phyloP scores from a whole-genome alignment of 345 rosid species.

The Syzygium aqueum region DNA sequence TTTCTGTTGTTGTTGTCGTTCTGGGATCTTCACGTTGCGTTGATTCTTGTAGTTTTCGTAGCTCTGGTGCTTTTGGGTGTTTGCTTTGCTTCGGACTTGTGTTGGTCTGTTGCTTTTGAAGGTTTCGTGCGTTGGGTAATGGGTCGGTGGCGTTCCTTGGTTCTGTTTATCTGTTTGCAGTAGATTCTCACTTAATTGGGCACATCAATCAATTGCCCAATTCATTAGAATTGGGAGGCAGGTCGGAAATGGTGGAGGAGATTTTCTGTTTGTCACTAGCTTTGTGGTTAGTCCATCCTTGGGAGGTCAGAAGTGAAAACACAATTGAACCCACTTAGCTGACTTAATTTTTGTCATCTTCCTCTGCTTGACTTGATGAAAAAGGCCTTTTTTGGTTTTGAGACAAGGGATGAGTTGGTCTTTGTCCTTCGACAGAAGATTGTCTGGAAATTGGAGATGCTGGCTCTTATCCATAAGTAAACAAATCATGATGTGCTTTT shows the following conservation, averaged over 20 bases:
- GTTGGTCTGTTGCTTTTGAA: not conserved
- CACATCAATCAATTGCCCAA: not conserved
- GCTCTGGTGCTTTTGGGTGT: not conserved
- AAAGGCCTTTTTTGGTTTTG: not conserved
- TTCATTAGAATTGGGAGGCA: not conserved
- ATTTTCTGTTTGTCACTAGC: not conserved
- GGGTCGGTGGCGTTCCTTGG: not conserved
- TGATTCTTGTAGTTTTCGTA: not conserved
- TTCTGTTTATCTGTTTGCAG: not conserved
- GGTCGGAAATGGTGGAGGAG: not conserved
- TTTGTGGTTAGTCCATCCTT: not conserved
- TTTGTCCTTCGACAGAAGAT: not conserved
- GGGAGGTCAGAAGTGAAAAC: not conserved
- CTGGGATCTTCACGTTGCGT: not conserved
- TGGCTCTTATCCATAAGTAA: not conserved
- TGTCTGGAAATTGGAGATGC: not conserved
- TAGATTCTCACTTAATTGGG: not conserved
- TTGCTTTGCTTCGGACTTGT: not conserved
- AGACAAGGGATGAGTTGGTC: not conserved
- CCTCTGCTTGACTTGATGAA: not conserved
- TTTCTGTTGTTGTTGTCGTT: not conserved
- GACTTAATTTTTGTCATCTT: not conserved
- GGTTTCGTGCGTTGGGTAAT: not conserved
- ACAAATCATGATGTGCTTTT: not conserved
- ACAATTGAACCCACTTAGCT: not conserved